phyloP scores from a whole-genome alignment of 2,329 filamentous ascomycete species.

The Fusarium udum region DNA sequence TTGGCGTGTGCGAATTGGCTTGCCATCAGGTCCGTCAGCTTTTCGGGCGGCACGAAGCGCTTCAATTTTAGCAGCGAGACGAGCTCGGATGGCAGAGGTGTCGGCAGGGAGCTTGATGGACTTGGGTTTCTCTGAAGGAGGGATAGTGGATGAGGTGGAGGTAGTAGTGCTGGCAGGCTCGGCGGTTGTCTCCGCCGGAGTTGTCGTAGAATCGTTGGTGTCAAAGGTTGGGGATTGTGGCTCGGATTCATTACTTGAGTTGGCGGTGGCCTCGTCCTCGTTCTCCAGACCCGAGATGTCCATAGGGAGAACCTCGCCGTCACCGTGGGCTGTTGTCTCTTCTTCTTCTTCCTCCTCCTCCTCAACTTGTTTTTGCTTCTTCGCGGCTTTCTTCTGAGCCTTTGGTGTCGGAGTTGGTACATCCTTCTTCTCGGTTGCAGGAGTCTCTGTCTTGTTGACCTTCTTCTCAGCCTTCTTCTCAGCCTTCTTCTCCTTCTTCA shows the following conservation, averaged over 20 bases:
- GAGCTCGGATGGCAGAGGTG: conserved; percentile 77
- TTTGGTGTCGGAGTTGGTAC: conserved; percentile 36
- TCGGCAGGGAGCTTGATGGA: conserved; percentile 75
- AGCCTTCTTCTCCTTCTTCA: conserved; percentile 54
- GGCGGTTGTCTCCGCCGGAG: conserved; percentile 49
- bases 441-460: conserved; percentile 52
- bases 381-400: conserved; percentile 39
- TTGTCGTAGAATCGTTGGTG: conserved; percentile 54
- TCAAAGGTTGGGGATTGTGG: conserved; percentile 66
- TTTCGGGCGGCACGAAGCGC: conserved; percentile 86
- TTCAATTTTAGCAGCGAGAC: conserved; percentile 84
- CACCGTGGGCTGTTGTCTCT: conserved; percentile 5
- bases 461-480: conserved; percentile 55
- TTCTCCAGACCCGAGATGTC: conserved; percentile 46
- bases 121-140: conserved; percentile 70
- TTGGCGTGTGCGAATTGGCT: conserved; percentile 81
- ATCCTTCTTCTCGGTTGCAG: conserved; percentile 45
- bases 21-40: conserved; percentile 83
- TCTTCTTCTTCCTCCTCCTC: conserved; percentile 30
- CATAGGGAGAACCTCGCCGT: conserved; percentile 38
- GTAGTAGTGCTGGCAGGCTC: conserved; percentile 69
- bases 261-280: conserved; percentile 56
- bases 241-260: conserved; percentile 63
- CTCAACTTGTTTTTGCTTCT: conserved; percentile 41
- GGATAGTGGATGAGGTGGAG: conserved; percentile 73